Evolutionary conservation across 176 grass and related monocot genomes (phyloP).

Genomic region (Typha latifolia): DNA sequence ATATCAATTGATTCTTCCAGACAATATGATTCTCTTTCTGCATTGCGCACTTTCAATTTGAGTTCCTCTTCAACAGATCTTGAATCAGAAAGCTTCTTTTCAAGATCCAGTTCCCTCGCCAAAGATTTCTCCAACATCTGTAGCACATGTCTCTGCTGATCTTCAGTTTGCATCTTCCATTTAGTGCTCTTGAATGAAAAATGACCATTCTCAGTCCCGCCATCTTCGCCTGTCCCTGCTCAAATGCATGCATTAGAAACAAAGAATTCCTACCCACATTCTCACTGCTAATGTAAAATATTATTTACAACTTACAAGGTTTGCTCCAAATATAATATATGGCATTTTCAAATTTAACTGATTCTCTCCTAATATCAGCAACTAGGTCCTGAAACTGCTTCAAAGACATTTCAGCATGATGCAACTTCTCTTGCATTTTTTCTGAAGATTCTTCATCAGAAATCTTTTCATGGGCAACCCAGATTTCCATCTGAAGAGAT

Average conservation of each 20-base stretch:
- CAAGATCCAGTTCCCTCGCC: constrained; percentile 85
- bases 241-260: constrained; percentile 26
- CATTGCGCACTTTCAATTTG: constrained; percentile 36
- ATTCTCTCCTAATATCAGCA: constrained; percentile 61
- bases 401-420: constrained; percentile 38
- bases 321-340: constrained; percentile 31
- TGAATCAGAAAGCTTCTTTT: constrained; percentile 65
- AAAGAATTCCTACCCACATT: background rate
- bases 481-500: constrained; percentile 54
- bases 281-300: background rate
- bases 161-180: constrained; percentile 29
- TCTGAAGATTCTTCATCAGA: constrained; percentile 37
- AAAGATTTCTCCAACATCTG: constrained; percentile 83
- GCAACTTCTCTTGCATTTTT: constrained; percentile 41
- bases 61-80: constrained; percentile 50
- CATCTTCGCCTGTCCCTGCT: constrained; percentile 34
- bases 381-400: constrained; percentile 61
- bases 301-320: constrained; percentile 43
- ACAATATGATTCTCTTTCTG: constrained; percentile 49
- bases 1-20: constrained; percentile 51
- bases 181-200: constrained; percentile 26
- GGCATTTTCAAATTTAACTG: constrained; percentile 51
- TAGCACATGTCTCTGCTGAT: constrained; percentile 59
- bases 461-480: constrained; percentile 28
- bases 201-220: constrained; percentile 38